phyloP scores from a whole-genome alignment of 345 rosid genomes.

The Isatis tinctoria region DNA sequence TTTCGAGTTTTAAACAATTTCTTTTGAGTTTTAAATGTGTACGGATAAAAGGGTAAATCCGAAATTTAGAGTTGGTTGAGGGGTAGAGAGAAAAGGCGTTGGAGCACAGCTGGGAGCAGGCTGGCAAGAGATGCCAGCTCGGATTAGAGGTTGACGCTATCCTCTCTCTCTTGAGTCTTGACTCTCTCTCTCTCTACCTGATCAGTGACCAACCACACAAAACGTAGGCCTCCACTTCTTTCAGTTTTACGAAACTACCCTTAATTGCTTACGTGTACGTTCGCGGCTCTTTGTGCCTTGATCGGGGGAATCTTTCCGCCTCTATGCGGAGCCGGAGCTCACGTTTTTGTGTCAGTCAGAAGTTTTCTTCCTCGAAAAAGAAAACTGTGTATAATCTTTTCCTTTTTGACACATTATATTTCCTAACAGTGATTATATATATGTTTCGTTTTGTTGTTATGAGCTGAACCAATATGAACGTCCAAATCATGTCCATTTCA shows the following conservation, averaged over 20 bases:
- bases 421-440: not conserved
- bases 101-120: constrained; percentile 57
- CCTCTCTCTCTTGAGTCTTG: not conserved
- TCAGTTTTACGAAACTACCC: not conserved
- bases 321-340: constrained; percentile 34
- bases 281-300: constrained; percentile 9
- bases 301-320: constrained; percentile 25
- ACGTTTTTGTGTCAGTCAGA: constrained; percentile 23
- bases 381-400: not conserved
- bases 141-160: constrained; percentile 35
- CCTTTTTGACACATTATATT: not conserved
- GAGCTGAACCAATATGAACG: not conserved
- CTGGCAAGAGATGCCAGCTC: constrained; percentile 44
- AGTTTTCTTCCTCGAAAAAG: not conserved
- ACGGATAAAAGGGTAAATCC: constrained; percentile 8
- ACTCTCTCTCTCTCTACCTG: constrained; percentile 20
- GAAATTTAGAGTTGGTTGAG: constrained; percentile 9
- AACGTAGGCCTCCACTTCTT: constrained; percentile 21
- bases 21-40: not conserved
- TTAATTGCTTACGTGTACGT: constrained; percentile 19
- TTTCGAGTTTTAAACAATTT: not conserved
- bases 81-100: constrained; percentile 17
- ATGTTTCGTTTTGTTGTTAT: not conserved
- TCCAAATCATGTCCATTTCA: not conserved
- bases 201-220: constrained; percentile 34